Percentiles rank a stretch among this genome's conserved stretches.
These are phyloP conservation scores for Blastocystis sp. DNA, from an alignment of 352 stramenopile species.

Conservation along the genomic window DNA sequence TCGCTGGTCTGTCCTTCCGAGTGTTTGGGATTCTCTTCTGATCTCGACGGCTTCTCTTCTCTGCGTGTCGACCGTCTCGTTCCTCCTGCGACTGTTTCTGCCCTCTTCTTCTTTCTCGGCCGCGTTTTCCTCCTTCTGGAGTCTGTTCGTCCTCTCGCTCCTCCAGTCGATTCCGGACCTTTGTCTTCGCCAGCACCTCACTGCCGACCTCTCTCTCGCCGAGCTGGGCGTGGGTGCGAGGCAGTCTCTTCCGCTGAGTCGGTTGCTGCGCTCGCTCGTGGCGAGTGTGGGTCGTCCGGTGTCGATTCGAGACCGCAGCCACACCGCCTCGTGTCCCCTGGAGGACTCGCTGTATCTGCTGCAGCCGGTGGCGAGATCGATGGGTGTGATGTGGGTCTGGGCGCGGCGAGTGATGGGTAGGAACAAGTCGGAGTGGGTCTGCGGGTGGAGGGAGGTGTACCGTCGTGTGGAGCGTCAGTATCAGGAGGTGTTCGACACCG, in stretches of 20 bases:
- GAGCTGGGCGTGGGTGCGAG: neutral
- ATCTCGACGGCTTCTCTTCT: neutral
- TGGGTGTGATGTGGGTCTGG: neutral
- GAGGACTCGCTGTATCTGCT: neutral
- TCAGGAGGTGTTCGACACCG: neutral
- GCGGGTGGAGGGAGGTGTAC: neutral
- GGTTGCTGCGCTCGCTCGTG: neutral
- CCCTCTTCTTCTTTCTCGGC: neutral
- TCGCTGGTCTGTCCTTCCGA: neutral
- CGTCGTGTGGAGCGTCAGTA: neutral
- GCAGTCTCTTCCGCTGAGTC: neutral
- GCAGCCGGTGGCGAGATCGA: neutral
- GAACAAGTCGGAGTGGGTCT: neutral
- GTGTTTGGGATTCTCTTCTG: neutral
- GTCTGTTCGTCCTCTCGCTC: neutral
- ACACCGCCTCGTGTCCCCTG: neutral
- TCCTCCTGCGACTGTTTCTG: neutral
- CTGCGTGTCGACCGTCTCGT: neutral
- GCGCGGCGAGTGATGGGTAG: neutral
- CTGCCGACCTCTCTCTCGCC: neutral
- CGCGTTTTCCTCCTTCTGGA: neutral
- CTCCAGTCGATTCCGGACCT: neutral
- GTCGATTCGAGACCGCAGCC: neutral
- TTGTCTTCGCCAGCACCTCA: neutral
- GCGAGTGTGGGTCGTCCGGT: neutral